A percentile compares a stretch with the other conserved stretches of the same genome.
Evolutionary conservation across 495 filamentous ascomycete species (phyloP).

Genomic region (Durotheca rogersii): DNA sequence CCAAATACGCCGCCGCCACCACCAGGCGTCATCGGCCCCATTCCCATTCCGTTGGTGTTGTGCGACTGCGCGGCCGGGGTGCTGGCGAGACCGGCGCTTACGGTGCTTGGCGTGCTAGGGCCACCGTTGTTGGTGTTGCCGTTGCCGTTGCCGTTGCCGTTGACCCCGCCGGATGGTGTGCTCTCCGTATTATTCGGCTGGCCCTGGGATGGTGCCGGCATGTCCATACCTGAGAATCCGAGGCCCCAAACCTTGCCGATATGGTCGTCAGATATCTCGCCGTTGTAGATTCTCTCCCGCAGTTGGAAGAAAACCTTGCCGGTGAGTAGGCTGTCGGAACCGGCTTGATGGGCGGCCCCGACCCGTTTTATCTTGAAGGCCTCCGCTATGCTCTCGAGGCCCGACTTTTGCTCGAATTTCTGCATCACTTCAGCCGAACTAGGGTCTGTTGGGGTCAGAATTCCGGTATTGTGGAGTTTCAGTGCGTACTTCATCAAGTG

Average conservation of each 20-base stretch:
- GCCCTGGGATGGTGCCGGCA: conserved; percentile 26
- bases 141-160: conserved; percentile 56
- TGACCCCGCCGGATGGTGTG: conserved; percentile 46
- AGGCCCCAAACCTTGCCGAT: conserved; percentile 88
- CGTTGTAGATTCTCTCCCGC: conserved; percentile 80
- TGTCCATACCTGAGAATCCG: conserved; percentile 57
- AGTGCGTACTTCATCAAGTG: conserved; percentile 81
- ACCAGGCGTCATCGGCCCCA: conserved; percentile 69
- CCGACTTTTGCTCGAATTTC: conserved; percentile 80
- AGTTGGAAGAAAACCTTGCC: conserved; percentile 92
- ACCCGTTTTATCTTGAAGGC: conserved; percentile 84
- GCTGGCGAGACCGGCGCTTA: conserved; percentile 52
- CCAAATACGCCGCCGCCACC: conserved; percentile 66
- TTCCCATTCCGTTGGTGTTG: conserved; percentile 50
- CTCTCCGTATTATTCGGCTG: conserved; percentile 30
- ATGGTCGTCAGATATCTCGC: conserved; percentile 72
- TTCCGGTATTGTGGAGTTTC: conserved; percentile 63
- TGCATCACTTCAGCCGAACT: conserved; percentile 67
- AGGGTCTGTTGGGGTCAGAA: conserved; percentile 63
- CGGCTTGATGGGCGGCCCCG: conserved; percentile 84
- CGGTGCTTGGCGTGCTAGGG: conserved; percentile 71
- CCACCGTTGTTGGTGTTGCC: conserved; percentile 56
- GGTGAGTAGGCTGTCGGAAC: conserved; percentile 86
- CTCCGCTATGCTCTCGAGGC: conserved; percentile 90
- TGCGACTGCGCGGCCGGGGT: conserved; percentile 62